These are phyloP conservation scores for Chalaropsis ovoidea DNA, from an alignment of 2,329 filamentous ascomycete species.

Conservation along the genomic window DNA sequence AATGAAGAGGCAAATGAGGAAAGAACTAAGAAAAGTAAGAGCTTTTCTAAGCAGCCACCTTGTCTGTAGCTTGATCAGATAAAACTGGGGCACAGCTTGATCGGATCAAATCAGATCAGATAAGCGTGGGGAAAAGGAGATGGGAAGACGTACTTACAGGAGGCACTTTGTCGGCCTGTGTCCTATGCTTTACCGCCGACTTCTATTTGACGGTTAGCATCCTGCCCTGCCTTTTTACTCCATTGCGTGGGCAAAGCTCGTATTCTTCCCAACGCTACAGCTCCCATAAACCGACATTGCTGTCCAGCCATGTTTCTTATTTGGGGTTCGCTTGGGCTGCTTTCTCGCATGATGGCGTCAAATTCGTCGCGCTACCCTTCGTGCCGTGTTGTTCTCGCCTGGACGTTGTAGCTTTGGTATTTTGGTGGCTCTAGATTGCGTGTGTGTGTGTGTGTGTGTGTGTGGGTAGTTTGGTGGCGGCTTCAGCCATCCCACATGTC, in stretches of 20 bases:
- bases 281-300: background rate
- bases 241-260: background rate
- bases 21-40: background rate
- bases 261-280: background rate
- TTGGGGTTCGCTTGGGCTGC: too few species aligned
- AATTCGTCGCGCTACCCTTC: background rate
- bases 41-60: background rate
- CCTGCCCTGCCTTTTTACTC: background rate
- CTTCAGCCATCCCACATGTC: background rate
- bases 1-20: background rate
- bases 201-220: background rate
- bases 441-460: too few species aligned
- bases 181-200: background rate
- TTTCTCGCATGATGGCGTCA: conserved; percentile 1
- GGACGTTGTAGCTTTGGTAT: background rate
- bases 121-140: conserved; percentile 4
- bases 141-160: background rate
- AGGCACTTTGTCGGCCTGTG: background rate
- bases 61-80: background rate
- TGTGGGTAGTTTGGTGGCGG: background rate
- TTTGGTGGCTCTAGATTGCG: background rate
- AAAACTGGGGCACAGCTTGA: background rate
- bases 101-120: conserved; percentile 12
- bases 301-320: background rate
- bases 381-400: background rate